Evolutionary conservation across 169 alveolate species (phyloP).

Genomic region (Plasmodium coatneyi): DNA sequence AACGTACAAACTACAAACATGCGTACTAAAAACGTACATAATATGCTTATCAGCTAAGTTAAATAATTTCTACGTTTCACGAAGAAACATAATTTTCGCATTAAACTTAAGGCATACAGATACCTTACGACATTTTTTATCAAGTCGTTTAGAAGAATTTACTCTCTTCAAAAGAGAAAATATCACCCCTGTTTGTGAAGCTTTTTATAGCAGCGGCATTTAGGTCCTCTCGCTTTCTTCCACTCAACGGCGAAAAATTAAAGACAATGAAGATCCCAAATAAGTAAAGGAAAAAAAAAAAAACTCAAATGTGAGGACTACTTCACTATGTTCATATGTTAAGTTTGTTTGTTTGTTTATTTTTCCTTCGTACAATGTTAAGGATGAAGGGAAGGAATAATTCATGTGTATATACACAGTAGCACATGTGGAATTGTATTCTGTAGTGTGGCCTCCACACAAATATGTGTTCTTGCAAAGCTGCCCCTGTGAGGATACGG

Average conservation of each 20-base stretch:
- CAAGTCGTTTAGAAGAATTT: not conserved
- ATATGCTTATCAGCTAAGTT: not conserved
- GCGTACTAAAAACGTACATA: not conserved
- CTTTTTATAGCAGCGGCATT: not conserved
- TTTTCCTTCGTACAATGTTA: not conserved
- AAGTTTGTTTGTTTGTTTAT: not conserved
- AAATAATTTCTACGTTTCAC: not conserved
- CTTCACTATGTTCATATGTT: not conserved
- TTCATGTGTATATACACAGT: not conserved
- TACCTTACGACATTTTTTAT: not conserved
- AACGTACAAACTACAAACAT: not conserved
- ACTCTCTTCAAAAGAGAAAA: not conserved
- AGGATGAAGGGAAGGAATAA: not conserved
- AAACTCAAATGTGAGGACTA: not conserved
- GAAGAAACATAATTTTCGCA: not conserved
- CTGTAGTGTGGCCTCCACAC: not conserved
- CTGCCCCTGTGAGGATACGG: not conserved
- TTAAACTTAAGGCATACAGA: not conserved
- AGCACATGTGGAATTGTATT: not conserved
- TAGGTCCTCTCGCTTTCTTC: not conserved
- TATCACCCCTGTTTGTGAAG: not conserved
- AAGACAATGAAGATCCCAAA: constrained; percentile 36
- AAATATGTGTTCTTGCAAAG: not conserved
- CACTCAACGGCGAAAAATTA: not conserved
- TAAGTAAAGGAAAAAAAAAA: constrained; percentile 15